phyloP scores from a whole-genome alignment of 2,329 filamentous ascomycete genomes.

The Trichoderma guizhouense region DNA sequence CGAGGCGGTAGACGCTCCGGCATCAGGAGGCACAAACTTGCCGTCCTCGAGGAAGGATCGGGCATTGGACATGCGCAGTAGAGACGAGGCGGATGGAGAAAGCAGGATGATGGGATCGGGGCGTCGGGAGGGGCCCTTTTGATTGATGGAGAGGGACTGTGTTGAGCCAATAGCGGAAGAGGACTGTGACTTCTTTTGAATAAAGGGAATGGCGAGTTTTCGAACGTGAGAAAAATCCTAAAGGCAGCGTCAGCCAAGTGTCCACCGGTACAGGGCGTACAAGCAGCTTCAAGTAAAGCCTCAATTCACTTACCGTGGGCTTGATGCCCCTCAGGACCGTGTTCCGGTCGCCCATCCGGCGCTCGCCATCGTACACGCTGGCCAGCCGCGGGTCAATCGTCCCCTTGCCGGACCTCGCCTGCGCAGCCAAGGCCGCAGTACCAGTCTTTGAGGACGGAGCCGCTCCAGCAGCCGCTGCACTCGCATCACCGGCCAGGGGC shows the following conservation, averaged over 20 bases:
- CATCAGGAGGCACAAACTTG: conserved; percentile 73
- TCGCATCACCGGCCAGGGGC: conserved; percentile 63
- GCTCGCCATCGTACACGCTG: conserved; percentile 87
- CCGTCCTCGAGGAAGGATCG: conserved; percentile 89
- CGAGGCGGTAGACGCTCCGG: conserved; percentile 64
- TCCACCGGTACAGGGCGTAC: neutral
- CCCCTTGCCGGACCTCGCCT: conserved; percentile 58
- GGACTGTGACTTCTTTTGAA: conserved; percentile 56
- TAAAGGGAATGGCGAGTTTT: conserved; percentile 77
- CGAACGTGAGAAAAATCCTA: conserved; percentile 94
- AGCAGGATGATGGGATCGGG: conserved; percentile 91
- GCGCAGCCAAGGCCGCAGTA: conserved; percentile 37
- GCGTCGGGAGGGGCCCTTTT: conserved; percentile 48
- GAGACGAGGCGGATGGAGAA: conserved; percentile 89
- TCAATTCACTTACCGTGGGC: conserved; percentile 62
- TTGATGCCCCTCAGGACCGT: conserved; percentile 82
- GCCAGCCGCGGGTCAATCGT: conserved; percentile 75
- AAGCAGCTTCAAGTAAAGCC: neutral
- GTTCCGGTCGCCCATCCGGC: conserved; percentile 90
- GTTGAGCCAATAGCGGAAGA: conserved; percentile 39
- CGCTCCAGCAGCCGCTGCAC: conserved; percentile 37
- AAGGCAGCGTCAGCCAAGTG: neutral
- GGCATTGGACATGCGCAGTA: conserved; percentile 93
- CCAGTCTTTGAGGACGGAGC: conserved; percentile 33
- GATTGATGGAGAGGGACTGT: conserved; percentile 51